phyloP scores from a whole-genome alignment of 495 filamentous ascomycete genomes.

The Trichoderma asperelloides region DNA sequence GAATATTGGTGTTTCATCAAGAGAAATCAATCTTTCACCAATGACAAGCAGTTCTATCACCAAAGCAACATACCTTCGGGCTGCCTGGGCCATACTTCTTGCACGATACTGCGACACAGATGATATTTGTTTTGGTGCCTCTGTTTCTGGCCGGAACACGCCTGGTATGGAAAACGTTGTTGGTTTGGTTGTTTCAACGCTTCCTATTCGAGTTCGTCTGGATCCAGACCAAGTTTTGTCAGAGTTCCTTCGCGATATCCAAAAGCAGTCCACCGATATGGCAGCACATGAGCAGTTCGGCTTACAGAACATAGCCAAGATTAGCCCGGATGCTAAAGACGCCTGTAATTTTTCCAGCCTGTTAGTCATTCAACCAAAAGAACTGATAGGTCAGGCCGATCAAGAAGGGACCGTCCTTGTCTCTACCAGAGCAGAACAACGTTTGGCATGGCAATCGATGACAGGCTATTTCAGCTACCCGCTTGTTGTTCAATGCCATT shows the following conservation, averaged over 20 bases:
- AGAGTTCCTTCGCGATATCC: constrained; percentile 20
- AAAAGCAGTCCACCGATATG: constrained; percentile 26
- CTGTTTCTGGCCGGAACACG: constrained; percentile 39
- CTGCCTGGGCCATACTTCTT: constrained; percentile 36
- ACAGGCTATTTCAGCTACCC: neutral
- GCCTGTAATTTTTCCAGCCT: constrained; percentile 23
- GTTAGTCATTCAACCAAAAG: neutral
- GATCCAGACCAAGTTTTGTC: constrained; percentile 9
- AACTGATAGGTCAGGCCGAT: neutral
- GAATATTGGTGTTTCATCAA: neutral
- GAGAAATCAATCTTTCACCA: neutral
- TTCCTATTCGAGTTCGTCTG: constrained; percentile 38
- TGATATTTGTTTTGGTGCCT: constrained; percentile 40
- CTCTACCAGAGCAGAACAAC: neutral
- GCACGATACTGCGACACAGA: constrained; percentile 27
- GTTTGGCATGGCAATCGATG: constrained; percentile 1
- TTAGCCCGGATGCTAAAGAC: constrained; percentile 20
- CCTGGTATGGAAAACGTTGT: constrained; percentile 37
- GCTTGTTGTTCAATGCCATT: neutral
- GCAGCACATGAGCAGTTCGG: constrained; percentile 37
- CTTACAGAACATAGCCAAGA: constrained; percentile 30
- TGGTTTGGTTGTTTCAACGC: constrained; percentile 48
- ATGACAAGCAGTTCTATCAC: constrained; percentile 15
- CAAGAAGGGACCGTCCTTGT: neutral
- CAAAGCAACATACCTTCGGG: constrained; percentile 35